A percentile compares a stretch with the other conserved stretches of the same genome.
Evolutionary conservation across 2,329 filamentous ascomycete species (phyloP).

Genomic region (Stachybotrys chlorohalonatus): DNA sequence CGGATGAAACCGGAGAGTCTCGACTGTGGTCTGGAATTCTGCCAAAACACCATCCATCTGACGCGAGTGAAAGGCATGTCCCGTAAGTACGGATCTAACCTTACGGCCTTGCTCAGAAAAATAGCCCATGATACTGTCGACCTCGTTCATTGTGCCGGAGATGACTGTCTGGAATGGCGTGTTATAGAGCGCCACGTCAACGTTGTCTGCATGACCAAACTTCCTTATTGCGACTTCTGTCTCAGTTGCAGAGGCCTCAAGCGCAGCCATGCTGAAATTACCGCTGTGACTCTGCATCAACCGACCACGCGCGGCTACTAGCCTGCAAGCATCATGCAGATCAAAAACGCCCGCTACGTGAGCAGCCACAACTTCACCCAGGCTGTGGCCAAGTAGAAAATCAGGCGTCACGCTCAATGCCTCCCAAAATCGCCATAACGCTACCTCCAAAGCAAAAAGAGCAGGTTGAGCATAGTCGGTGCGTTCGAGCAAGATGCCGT

Average conservation of each 20-base stretch:
- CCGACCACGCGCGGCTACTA: slow-evolving; percentile 20
- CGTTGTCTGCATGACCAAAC: slow-evolving; percentile 16
- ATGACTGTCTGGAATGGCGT: slow-evolving; percentile 66
- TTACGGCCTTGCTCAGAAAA: slow-evolving; percentile 26
- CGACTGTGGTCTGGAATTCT: slow-evolving; percentile 41
- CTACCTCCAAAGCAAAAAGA: slow-evolving; percentile 21
- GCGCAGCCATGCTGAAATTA: slow-evolving; percentile 15
- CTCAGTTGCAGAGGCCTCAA: slow-evolving; percentile 23
- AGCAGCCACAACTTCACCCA: slow-evolving; percentile 17
- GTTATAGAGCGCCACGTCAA: slow-evolving; percentile 62
- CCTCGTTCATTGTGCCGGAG: slow-evolving; percentile 28
- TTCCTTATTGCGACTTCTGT: slow-evolving; percentile 26
- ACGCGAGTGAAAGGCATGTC: slow-evolving; percentile 43
- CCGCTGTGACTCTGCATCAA: slow-evolving; percentile 40
- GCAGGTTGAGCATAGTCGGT: slow-evolving; percentile 23
- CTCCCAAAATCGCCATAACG: slow-evolving; percentile 20
- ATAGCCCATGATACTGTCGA: slow-evolving; percentile 32
- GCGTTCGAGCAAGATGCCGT: slow-evolving; percentile 13
- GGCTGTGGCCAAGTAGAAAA: slow-evolving; percentile 14
- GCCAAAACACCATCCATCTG: slow-evolving; percentile 44
- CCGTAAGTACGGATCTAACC: slow-evolving; percentile 34
- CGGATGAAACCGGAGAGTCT: slow-evolving; percentile 24
- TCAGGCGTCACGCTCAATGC: slow-evolving; percentile 18
- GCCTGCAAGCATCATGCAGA: slow-evolving; percentile 19
- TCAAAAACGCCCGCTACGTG: slow-evolving; percentile 20